A percentile compares a stretch with the other conserved stretches of the same genome.
phyloP scores from a whole-genome alignment of 352 stramenopile genomes.

The Phytophthora cactorum region DNA sequence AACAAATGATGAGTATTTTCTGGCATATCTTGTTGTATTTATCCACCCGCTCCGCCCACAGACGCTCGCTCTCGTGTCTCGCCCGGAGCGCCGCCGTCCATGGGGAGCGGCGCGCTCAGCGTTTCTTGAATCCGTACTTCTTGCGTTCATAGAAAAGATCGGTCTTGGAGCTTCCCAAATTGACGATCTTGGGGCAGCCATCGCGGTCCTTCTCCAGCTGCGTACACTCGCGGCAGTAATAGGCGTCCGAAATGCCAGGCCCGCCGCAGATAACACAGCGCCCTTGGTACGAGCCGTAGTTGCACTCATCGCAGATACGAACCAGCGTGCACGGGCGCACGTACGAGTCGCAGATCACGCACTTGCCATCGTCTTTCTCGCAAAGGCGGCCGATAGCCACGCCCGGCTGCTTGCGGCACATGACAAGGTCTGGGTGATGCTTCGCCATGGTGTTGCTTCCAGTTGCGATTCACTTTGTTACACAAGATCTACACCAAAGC shows the following conservation, averaged over 20 bases:
- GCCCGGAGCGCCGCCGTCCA: not conserved
- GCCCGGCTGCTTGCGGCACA: conserved; percentile 99
- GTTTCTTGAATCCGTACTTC: conserved; percentile 96
- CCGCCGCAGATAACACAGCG: conserved; percentile 98
- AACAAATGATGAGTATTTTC: conserved; percentile 15
- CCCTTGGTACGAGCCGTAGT: conserved; percentile 97
- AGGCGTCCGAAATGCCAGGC: conserved; percentile 98
- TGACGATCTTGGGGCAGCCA: conserved; percentile 99
- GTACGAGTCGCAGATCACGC: conserved; percentile 99
- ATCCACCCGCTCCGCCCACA: conserved; percentile 30
- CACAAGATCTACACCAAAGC: conserved; percentile 2
- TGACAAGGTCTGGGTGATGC: conserved; percentile 99
- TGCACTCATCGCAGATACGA: conserved; percentile 99
- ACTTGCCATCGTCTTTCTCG: conserved; percentile 99
- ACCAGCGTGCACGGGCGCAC: conserved; percentile 97
- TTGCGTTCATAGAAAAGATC: conserved; percentile 99
- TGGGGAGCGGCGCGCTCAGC: conserved; percentile 48
- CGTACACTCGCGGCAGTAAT: conserved; percentile 99
- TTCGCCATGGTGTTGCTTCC: conserved; percentile 93
- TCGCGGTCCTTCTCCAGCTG: conserved; percentile 97
- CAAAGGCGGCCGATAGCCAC: conserved; percentile 97
- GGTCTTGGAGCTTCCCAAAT: conserved; percentile 94
- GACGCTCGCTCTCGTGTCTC: conserved; percentile 4
- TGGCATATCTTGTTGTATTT: conserved; percentile 21
- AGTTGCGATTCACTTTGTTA: not conserved